These are phyloP conservation scores for Pseudevernia furfuracea DNA, from an alignment of 495 filamentous ascomycete species.

Conservation along the genomic window DNA sequence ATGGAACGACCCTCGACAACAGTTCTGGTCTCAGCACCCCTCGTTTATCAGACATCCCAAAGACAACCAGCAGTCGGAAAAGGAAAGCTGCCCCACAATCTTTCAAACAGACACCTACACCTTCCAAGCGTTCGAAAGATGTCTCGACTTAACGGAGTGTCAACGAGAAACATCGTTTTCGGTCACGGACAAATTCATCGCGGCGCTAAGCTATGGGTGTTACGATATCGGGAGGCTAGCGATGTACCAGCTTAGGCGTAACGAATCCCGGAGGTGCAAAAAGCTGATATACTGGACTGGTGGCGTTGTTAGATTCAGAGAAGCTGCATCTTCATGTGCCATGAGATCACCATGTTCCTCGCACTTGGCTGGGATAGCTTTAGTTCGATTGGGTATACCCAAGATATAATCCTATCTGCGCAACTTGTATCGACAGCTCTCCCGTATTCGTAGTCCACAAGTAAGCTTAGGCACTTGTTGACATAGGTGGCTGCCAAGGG, in stretches of 20 bases:
- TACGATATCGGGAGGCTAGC: background rate
- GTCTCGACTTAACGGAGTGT: background rate
- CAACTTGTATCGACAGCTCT: background rate
- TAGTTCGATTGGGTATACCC: background rate
- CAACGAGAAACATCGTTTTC: background rate
- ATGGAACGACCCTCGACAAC: slow-evolving; percentile 34
- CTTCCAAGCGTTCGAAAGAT: background rate
- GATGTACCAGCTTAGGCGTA: background rate
- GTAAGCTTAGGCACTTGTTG: too few species aligned
- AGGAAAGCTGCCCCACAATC: slow-evolving; percentile 17
- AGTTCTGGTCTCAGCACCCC: slow-evolving; percentile 32
- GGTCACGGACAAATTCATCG: background rate
- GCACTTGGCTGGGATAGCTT: background rate
- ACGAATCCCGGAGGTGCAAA: background rate
- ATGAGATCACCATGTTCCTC: background rate
- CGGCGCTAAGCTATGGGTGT: background rate
- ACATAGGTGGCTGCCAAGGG: too few species aligned
- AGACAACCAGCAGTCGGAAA: slow-evolving; percentile 14
- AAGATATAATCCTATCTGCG: background rate
- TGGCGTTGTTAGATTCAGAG: background rate
- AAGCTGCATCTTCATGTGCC: background rate
- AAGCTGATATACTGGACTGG: background rate
- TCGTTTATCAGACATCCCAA: slow-evolving; percentile 17
- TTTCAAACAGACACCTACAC: slow-evolving; percentile 1
- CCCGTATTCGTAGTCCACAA: too few species aligned